Evolutionary conservation across 306 rosid genomes (phyloP).

Genomic region (Rosa lucieae): DNA sequence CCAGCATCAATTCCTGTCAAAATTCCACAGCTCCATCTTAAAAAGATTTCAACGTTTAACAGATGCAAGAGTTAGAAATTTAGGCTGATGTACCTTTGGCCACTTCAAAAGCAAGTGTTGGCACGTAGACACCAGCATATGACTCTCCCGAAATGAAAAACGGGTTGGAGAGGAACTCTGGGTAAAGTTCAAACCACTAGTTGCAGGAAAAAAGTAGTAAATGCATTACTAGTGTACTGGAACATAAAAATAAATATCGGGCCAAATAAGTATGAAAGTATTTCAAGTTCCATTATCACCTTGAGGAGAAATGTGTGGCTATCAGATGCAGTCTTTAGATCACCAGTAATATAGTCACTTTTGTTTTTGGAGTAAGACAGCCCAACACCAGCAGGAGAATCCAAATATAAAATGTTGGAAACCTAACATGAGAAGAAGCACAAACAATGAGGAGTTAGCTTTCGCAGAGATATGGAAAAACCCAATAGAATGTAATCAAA

Average conservation of each 20-base stretch:
- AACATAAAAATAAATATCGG: slow-evolving; percentile 19
- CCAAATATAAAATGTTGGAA: slow-evolving; percentile 82
- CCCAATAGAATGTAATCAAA: neutral
- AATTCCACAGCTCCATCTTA: slow-evolving; percentile 15
- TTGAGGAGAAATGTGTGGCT: slow-evolving; percentile 77
- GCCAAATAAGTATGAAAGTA: slow-evolving; percentile 6
- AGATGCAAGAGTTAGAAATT: neutral
- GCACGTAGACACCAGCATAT: slow-evolving; percentile 90
- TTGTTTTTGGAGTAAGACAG: slow-evolving; percentile 68
- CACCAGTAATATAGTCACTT: slow-evolving; percentile 74
- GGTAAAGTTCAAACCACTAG: slow-evolving; percentile 86
- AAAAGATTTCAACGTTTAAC: slow-evolving; percentile 7
- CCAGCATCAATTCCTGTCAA: slow-evolving; percentile 67
- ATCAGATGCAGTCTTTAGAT: slow-evolving; percentile 77
- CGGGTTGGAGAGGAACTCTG: slow-evolving; percentile 68
- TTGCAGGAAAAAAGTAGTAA: slow-evolving; percentile 17
- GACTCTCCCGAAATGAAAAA: slow-evolving; percentile 90
- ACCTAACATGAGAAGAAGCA: slow-evolving; percentile 50
- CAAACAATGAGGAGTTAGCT: neutral
- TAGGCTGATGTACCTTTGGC: slow-evolving; percentile 54
- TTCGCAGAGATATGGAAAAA: neutral
- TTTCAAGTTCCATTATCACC: slow-evolving; percentile 41
- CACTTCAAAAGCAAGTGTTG: slow-evolving; percentile 76
- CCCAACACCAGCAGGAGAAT: slow-evolving; percentile 98
- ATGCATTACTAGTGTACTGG: slow-evolving; percentile 22